Base-by-base conservation (phyloP, 2,329 filamentous ascomycete genomes). In the Talaromyces funiculosus region DNA sequence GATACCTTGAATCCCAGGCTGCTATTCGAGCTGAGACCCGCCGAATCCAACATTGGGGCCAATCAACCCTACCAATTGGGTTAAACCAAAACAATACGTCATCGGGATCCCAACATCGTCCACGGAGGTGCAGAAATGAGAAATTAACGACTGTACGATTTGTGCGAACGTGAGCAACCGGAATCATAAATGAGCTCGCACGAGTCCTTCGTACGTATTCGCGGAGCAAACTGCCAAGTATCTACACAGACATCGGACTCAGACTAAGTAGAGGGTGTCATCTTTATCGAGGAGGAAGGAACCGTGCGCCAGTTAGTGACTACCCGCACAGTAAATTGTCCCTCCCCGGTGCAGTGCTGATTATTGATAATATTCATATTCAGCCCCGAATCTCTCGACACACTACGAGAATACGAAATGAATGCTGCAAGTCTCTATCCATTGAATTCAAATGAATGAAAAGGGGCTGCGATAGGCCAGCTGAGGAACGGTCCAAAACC, bases 31-130 rank as follows among this genome's bases (percentile, higher is more conserved):
- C 47, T 33, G 47, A 35, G 29, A 51, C 24, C 10, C 24, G 7
- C 24, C 26, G 24, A 29, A 49, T n/a, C 16, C 45, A n/a, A 51
- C 29, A 33, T 20, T 18, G 47, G 45, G 47, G 47, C 47, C 47
- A 51, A 51, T 51, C 47, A 51, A 29, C 47, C 47, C 29, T 51
- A 51, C 26, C 26, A 20, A 51, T 35, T 33, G 47, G 47, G 47
- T 22, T 51, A 51, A 51, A 51, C 10, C 47, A 35, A 51, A 51
- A 51, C 47, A 51, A 33, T 51, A 51, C 47, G 47, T 51, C 47
- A 51, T 51, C 18, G n/a, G 47, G 47, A 8, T 33, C 33, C 29
- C 24, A 10, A 31, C 33, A 8, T 18, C 6, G 26, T 18, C 26
- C 5, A 33, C 43, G 6, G 26, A 20, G 3, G n/a, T 31, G 6